Conservation (phyloP, 768 basidiomycete genomes). For the Russula griseocarnosa region DNA sequence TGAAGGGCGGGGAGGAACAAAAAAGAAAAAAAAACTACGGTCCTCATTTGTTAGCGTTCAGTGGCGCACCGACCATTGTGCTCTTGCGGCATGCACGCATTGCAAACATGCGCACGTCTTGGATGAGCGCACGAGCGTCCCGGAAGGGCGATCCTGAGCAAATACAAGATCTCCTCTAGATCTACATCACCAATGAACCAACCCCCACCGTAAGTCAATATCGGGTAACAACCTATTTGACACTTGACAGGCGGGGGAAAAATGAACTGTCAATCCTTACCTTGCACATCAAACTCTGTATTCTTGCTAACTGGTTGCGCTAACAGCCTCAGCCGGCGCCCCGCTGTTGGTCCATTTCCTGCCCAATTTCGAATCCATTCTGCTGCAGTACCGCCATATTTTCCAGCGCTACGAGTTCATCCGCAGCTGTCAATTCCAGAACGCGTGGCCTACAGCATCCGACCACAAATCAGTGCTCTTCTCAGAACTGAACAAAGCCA, state of each 20-base stretch:
- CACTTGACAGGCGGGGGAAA: neutral
- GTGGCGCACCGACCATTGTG: conserved; percentile 89
- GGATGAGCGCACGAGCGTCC: conserved; percentile 85
- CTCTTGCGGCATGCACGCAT: conserved; percentile 94
- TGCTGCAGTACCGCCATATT: conserved; percentile 75
- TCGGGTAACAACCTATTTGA: conserved; percentile 1
- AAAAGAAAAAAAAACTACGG: conserved; percentile 38
- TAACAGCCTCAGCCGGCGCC: conserved; percentile 54
- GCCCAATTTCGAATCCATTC: conserved; percentile 86
- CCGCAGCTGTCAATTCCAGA: conserved; percentile 82
- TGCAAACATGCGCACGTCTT: conserved; percentile 94
- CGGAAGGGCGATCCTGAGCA: conserved; percentile 75
- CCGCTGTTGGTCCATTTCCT: conserved; percentile 43
- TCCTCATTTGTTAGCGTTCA: conserved; percentile 75
- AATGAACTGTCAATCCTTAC: conserved; percentile 42
- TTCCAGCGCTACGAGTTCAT: conserved; percentile 83
- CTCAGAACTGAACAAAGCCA: neutral
- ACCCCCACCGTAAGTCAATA: neutral
- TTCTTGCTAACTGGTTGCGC: conserved; percentile 91
- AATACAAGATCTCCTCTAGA: conserved; percentile 85
- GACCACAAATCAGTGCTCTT: conserved; percentile 5
- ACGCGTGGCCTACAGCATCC: conserved; percentile 54
- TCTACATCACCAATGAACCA: conserved; percentile 44
- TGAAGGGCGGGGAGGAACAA: neutral
- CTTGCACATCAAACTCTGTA: conserved; percentile 85